These are phyloP conservation scores for Aspergillus fructus DNA, from an alignment of 2,329 filamentous ascomycete species.

Conservation along the genomic window DNA sequence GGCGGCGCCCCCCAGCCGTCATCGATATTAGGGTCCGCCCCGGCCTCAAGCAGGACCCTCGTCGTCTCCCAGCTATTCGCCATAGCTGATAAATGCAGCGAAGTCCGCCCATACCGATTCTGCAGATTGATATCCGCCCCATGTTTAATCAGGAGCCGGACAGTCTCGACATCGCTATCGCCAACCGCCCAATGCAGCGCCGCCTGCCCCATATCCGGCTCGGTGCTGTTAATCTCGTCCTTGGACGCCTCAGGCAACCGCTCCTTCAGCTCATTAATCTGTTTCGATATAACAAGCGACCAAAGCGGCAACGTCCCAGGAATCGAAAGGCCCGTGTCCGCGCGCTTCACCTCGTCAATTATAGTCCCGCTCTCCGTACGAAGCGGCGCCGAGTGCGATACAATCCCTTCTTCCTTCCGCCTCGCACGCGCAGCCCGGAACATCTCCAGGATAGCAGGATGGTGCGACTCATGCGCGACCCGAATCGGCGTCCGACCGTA, in stretches of 20 bases:
- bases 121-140: constrained; percentile 7
- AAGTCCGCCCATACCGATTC: constrained; percentile 5
- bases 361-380: neutral
- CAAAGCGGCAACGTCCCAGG: constrained; percentile 2
- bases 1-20: neutral
- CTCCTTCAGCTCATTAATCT: neutral
- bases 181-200: constrained; percentile 5
- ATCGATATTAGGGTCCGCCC: neutral
- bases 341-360: neutral
- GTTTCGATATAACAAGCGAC: neutral
- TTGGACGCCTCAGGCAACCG: neutral
- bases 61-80: neutral
- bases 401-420: neutral
- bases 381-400: neutral
- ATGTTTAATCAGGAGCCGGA: neutral
- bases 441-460: neutral
- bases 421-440: neutral
- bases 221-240: constrained; percentile 1
- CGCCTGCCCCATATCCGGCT: constrained; percentile 10
- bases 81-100: neutral
- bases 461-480: constrained; percentile 5
- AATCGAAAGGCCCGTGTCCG: neutral
- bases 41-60: neutral
- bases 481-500: constrained; percentile 8
- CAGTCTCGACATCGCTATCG: neutral